Base-by-base conservation (phyloP, 1,284 basidiomycete genomes). In the Sanghuangporus weigelae region DNA sequence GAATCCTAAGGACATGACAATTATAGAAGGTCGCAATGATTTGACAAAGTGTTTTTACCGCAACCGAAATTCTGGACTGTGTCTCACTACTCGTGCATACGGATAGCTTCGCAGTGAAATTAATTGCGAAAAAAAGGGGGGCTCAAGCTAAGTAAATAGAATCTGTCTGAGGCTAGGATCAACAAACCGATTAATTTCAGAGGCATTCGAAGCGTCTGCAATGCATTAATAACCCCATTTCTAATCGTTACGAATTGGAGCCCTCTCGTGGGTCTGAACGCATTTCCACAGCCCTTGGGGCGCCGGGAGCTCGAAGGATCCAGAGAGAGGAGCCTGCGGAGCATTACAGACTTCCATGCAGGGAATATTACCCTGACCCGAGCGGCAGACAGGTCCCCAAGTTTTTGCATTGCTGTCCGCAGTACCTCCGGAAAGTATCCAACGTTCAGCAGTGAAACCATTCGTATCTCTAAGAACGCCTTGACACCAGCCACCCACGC, bases 401-500 rank as follows among this genome's bases (percentile, higher is more conserved):
- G 40, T 23, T 38, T 56, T 53, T 16, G 31, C n/a, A 12, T 50
- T 35, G 12, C 23, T 26, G n/a, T 6, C 10, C 50, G 23, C 50
- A 23, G 19, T 12, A 23, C 2, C 31, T 11, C 21, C 23, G 14
- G 21, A 14, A 51, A 51, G 46, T 10, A 16, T n/a, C 62, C 62
- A 63, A 14, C 62, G 62, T 48, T 63, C 62, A 26, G 48, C 56
- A 6, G 57, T 58, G 16, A 54, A 42, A 19, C 51, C 57, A 44
- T 54, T 36, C 40, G 26, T 19, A 42, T 58, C 44, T n/a, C 39
- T 46, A 35, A 63, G 56, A 19, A 63, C 39, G 21, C 55, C 62
- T 8, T 63, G 62, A 19, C 55, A 63, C 62, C 62, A 63, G 19
- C 48, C 16, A 26, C 56, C 62, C 48, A 63, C 39, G 31, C 62